A percentile compares a stretch with the other conserved stretches of the same genome.
Conservation (phyloP, 805 yeast genomes). For the Monosporozyma servazzii region DNA sequence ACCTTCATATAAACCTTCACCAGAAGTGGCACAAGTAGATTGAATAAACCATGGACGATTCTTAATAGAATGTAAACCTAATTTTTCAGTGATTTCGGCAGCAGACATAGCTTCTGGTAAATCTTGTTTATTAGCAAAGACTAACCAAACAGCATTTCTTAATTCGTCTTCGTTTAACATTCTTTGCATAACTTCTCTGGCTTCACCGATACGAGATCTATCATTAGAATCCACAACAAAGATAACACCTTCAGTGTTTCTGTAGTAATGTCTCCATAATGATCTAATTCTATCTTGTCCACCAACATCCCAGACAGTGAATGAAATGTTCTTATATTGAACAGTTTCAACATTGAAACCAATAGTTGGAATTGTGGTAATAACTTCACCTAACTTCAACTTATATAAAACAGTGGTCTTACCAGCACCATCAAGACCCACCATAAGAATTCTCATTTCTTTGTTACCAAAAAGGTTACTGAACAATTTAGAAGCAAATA, state of each 20-base stretch:
- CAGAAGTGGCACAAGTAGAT: constrained; percentile 98
- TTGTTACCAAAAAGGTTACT: constrained; percentile 94
- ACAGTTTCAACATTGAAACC: constrained; percentile 97
- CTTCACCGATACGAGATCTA: constrained; percentile 96
- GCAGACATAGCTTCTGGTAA: constrained; percentile 99
- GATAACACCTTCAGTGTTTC: constrained; percentile 97
- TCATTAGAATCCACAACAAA: constrained; percentile 97
- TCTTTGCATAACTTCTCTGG: constrained; percentile 96
- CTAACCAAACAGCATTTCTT: constrained; percentile 90
- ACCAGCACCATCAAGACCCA: constrained; percentile 98
- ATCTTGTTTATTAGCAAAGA: constrained; percentile 97
- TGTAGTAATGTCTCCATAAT: constrained; percentile 97
- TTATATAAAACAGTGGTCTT: constrained; percentile 93
- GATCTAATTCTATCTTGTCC: constrained; percentile 99
- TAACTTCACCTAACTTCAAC: constrained; percentile 91
- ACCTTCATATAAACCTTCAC: constrained; percentile 98
- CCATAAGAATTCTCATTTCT: constrained; percentile 98
- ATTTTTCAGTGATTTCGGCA: constrained; percentile 94
- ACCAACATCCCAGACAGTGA: constrained; percentile 99
- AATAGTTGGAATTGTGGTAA: constrained; percentile 93
- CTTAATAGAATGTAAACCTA: constrained; percentile 93
- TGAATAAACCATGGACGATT: constrained; percentile 99
- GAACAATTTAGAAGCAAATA: constrained; percentile 88
- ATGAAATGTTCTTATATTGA: constrained; percentile 92
- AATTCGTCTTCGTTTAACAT: constrained; percentile 98